These are phyloP conservation scores for Scheffersomyces stipitis DNA, from an alignment of 805 yeast genomes.

Conservation along the genomic window DNA sequence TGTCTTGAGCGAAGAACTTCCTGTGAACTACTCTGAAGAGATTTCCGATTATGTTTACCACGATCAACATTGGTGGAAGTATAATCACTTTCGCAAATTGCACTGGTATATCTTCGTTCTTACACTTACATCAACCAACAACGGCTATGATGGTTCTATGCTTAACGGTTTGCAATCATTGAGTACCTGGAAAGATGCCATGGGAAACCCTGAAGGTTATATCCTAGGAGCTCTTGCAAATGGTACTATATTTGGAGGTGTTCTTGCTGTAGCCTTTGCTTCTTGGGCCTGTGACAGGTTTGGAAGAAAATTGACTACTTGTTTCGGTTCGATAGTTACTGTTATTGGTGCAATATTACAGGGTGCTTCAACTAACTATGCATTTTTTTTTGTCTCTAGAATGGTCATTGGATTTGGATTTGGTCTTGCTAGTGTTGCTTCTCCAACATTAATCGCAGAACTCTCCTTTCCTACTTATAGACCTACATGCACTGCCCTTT, in stretches of 20 bases:
- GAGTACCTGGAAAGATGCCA: conserved; percentile 37
- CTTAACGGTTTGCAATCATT: conserved; percentile 52
- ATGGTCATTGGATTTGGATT: conserved; percentile 50
- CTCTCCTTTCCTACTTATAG: conserved; percentile 44
- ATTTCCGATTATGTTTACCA: too few relatives aligned
- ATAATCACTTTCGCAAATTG: conserved; percentile 38
- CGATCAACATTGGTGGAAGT: conserved; percentile 30
- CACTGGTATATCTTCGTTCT: conserved; percentile 38
- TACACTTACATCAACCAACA: conserved; percentile 48
- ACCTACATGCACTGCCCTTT: conserved; percentile 32
- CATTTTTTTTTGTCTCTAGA: conserved; percentile 44
- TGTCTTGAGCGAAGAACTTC: too few relatives aligned
- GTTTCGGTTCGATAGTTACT: conserved; percentile 23
- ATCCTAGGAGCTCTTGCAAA: conserved; percentile 21
- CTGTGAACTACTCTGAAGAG: too few relatives aligned
- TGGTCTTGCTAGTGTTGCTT: conserved; percentile 39
- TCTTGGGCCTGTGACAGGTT: conserved; percentile 33
- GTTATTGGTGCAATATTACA: conserved; percentile 38
- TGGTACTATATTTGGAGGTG: conserved; percentile 36
- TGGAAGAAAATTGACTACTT: conserved; percentile 38
- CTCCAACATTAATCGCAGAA: conserved; percentile 53
- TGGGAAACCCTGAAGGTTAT: conserved; percentile 24
- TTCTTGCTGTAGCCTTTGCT: conserved; percentile 28
- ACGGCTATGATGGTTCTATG: conserved; percentile 30
- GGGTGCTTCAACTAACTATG: conserved; percentile 33